Evolutionary conservation across 2,329 filamentous ascomycete genomes (phyloP), one percentile per base, ranked within the genome.

Genomic region (Aspergillus piperis): DNA sequence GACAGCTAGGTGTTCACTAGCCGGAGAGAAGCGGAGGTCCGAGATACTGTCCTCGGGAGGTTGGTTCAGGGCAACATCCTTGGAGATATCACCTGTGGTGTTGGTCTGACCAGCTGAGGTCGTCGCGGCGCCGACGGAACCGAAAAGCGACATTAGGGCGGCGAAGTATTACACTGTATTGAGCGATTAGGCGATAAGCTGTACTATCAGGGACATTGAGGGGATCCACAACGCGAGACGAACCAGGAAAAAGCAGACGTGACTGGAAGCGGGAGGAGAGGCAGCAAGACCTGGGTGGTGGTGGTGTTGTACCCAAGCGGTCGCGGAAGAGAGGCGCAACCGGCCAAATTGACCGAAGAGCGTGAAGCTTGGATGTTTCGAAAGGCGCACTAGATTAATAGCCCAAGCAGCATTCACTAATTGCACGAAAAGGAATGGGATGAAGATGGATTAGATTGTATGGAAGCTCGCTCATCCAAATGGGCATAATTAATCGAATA

Each of bases 1-100:
- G 38, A 97, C 91, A 23, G 94, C 92, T 17, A 99, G 83, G 74
- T 96, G 90, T 70, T 98, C 92, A 66, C 80, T 84, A 56, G 83
- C 83, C 1, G 89, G 87, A 13, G 90, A 93, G 80, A 97, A 99
- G 52, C 87, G 82, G 62, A 99, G 84, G 73, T 92, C 91, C 38
- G 93, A 93, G 71, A 98, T 90, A 77, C 90, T 91, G 78, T 99
- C 95, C 68, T 91, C 88, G 21, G 95, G 95, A 13, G 90, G 90
- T 65, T 88, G 85, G 62, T 81, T 84, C 58, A 99, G 82, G 57
- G 89, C 84, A 57, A 98, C 87, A 77, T 99, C 95, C 72, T 93
- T 90, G 73, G 90, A 92, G 61, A 96, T 88, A 72, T 99, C 94
- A 69, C 95, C 95, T 7, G 94, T 87, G 2, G 93, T 95, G 67